A percentile compares a stretch with the other conserved stretches of the same genome.
These are phyloP conservation scores for Epichloe elymi DNA, from an alignment of 2,329 filamentous ascomycete species.

Conservation along the genomic window DNA sequence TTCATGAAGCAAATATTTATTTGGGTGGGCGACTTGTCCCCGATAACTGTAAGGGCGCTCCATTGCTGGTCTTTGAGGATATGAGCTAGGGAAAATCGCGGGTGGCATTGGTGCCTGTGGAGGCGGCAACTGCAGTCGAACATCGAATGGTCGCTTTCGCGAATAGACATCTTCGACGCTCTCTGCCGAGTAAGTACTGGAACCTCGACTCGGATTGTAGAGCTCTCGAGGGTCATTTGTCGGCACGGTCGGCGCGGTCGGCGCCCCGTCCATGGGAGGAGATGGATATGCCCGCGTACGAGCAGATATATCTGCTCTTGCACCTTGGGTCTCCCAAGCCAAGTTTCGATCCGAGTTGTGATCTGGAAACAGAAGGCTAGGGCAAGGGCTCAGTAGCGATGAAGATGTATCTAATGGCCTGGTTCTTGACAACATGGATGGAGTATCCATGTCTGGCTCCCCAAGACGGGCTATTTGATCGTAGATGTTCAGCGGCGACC, in stretches of 20 bases:
- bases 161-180: slow-evolving; percentile 36
- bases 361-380: slow-evolving; percentile 41
- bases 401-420: slow-evolving; percentile 28
- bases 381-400: slow-evolving; percentile 43
- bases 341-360: slow-evolving; percentile 30
- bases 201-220: slow-evolving; percentile 36
- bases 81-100: slow-evolving; percentile 5
- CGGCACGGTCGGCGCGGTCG: slow-evolving; percentile 48
- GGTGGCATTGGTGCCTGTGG: slow-evolving; percentile 14
- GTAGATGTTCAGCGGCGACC: background rate
- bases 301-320: slow-evolving; percentile 34
- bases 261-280: slow-evolving; percentile 63
- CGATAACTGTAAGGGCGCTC: slow-evolving; percentile 14
- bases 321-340: slow-evolving; percentile 4
- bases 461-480: slow-evolving; percentile 15
- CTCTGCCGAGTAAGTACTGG: slow-evolving; percentile 29
- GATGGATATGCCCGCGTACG: slow-evolving; percentile 52
- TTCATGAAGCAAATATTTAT: slow-evolving; percentile 14
- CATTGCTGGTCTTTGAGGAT: slow-evolving; percentile 15
- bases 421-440: slow-evolving; percentile 42
- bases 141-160: slow-evolving; percentile 13
- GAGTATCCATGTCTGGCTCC: slow-evolving; percentile 25
- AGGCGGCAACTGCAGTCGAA: slow-evolving; percentile 13
- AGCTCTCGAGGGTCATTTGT: slow-evolving; percentile 45
- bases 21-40: slow-evolving; percentile 11